A percentile compares a stretch with the other conserved stretches of the same genome.
phyloP scores from a whole-genome alignment of 768 basidiomycete genomes.

The Mycena pura region DNA sequence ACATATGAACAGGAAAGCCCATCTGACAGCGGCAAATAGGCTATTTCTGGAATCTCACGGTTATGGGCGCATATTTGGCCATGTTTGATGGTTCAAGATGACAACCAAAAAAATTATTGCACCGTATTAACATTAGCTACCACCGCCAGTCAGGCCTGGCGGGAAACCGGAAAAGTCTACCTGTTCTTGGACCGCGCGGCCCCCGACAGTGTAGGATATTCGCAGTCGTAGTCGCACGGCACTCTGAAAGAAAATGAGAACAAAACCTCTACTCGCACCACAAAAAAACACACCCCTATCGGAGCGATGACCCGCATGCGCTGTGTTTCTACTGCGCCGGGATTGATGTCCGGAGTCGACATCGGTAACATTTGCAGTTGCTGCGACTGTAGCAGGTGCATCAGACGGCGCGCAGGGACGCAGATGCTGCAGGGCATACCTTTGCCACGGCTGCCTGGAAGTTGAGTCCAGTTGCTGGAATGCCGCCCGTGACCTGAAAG shows the following conservation, averaged over 20 bases:
- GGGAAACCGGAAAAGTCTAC: conserved; percentile 95
- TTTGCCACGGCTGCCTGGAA: conserved; percentile 99
- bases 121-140: conserved; percentile 39
- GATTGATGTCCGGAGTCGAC: conserved; percentile 81
- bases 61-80: too few species aligned
- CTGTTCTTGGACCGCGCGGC: conserved; percentile 84
- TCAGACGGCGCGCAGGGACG: background rate
- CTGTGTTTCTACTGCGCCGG: conserved; percentile 88
- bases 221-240: conserved; percentile 85
- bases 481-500: conserved; percentile 73
- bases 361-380: conserved; percentile 98
- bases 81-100: too few species aligned
- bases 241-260: conserved; percentile 56
- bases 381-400: conserved; percentile 68
- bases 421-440: conserved; percentile 48
- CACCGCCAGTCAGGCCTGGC: conserved; percentile 68
- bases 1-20: too few species aligned
- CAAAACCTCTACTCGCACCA: background rate
- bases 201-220: conserved; percentile 76
- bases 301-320: conserved; percentile 94
- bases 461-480: conserved; percentile 67
- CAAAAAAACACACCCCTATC: conserved; percentile 68
- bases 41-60: too few species aligned
- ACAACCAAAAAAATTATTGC: conserved; percentile 13
- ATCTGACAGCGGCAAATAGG: too few species aligned